Base-by-base conservation (phyloP, 805 yeast genomes). In the Diddensiella santjacobensis region DNA sequence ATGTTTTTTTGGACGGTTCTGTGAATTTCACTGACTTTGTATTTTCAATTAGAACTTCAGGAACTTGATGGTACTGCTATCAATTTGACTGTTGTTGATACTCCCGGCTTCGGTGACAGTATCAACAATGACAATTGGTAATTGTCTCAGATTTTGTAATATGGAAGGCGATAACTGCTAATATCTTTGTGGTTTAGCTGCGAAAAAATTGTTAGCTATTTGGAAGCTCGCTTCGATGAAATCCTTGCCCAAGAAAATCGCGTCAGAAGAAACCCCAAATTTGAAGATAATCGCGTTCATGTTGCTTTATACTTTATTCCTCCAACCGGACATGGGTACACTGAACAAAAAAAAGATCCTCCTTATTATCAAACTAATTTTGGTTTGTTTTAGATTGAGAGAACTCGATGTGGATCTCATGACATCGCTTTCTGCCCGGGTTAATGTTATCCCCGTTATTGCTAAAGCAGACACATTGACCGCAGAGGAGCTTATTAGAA, bases 191-290 rank as follows among this genome's bases (percentile, higher is more conserved):
- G n/a, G n/a, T n/a, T 10, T 37, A 49, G 55, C 41, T 68, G 72
- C 38, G 51, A 52, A 1, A 65, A 75, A 46, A 73, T 86, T 45
- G 75, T 75, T 47, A 72, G 72, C 30, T 83, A 79, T 64, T 70
- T 86, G 49, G 87, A 83, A 61, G 74, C 69, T 47, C 88, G 84
- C 62, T 84, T 83, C 62, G 89, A 84, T 55, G 72, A 54, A 13
- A 63, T 86, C 0, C 73, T 89, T 41, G 87, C 87, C 1, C 96
- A 89, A 64, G 96, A 89, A 65, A 85, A 93, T 1, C 75, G 91
- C 54, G 87, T 89, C 54, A 77, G 78, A 65, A 82, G 97, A 74
- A 87, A 87, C 63, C 96, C 96, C 22, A 73, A 87, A 43, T 78
- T 79, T 50, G 71, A 71, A 35, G 95, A 86, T 66, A 79, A 81